Percentiles rank a stretch among this genome's conserved stretches.
Conservation (phyloP, 2,329 filamentous ascomycete species). For the Macrophomina tecta region DNA sequence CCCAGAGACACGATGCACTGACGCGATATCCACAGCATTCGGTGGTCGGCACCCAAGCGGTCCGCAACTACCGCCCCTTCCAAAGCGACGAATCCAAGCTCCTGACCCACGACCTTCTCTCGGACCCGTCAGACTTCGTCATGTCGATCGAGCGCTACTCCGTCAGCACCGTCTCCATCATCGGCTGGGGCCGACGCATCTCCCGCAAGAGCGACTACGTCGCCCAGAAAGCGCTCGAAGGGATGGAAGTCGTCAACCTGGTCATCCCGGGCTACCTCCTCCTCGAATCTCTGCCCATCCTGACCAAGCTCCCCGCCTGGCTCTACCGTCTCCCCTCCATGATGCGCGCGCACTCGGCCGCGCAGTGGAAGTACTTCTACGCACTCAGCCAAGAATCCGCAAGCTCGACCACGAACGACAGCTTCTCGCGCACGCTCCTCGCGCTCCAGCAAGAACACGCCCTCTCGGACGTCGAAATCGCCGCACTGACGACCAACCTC, state of each 20-base stretch:
- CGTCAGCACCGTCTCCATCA: constrained; percentile 28
- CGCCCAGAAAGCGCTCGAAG: constrained; percentile 30
- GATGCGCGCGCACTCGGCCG: constrained; percentile 11
- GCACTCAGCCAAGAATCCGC: constrained; percentile 28
- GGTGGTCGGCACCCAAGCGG: constrained; percentile 32
- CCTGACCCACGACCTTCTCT: constrained; percentile 30
- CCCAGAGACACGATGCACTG: neutral
- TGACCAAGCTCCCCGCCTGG: constrained; percentile 27
- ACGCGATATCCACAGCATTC: constrained; percentile 19
- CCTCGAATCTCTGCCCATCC: constrained; percentile 30
- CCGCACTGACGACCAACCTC: constrained; percentile 10
- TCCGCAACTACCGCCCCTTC: constrained; percentile 30
- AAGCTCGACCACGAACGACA: neutral
- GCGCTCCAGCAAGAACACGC: neutral
- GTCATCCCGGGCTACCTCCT: constrained; percentile 31
- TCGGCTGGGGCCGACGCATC: constrained; percentile 33
- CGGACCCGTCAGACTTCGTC: constrained; percentile 27
- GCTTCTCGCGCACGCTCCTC: constrained; percentile 28
- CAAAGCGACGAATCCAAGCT: constrained; percentile 32
- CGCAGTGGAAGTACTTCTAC: constrained; percentile 29
- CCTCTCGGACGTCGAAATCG: constrained; percentile 23
- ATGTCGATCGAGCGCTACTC: constrained; percentile 33
- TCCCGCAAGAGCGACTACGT: constrained; percentile 30
- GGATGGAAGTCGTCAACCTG: constrained; percentile 31
- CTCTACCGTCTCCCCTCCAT: constrained; percentile 27